Evolutionary conservation across 495 filamentous ascomycete species (phyloP), one percentile per base, ranked within the genome.

Genomic region (Penicillium daleae): DNA sequence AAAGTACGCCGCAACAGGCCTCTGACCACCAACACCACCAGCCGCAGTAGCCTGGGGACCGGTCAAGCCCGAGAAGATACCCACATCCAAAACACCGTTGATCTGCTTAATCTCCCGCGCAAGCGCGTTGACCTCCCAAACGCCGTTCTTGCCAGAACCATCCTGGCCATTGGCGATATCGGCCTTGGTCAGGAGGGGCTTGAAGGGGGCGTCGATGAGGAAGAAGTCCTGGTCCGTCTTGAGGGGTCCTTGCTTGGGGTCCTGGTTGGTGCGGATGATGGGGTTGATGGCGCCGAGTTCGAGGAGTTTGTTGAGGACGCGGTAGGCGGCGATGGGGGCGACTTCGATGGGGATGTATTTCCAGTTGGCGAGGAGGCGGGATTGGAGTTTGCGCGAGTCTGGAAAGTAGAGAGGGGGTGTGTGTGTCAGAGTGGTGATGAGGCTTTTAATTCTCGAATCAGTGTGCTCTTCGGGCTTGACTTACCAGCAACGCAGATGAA

Each of bases 181-280:
- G 19, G 76, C 73, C 35, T 84, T 71, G 32, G 89, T 85, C 26
- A 90, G 77, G 29, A 97, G 79, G 10, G 88, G 82, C 37, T 80
- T 76, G 79, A 99, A 97, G 0, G 91, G 90, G 12, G 93, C 95
- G 70, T 98, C 95, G 65, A 99, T 86, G 61, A 99, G 90, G 82
- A 90, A 94, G 82, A 96, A 91, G 63, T 86, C 88, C 73, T 99
- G 96, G 76, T 99, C 95, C 13, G 96, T 98, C 69, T 96, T 90
- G 27, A 92, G 80, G 4, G 92, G 91, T 15, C 90, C 92, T 33
- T 89, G 86, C 78, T 96, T 96, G 22, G 81, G 80, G 33, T 86
- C 78, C 1, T 83, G 73, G 12, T 89, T 90, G 54, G 85, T 78
- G 33, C 95, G 87, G 48, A 98, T 81, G 17, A 73, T 76, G 9